Evolutionary conservation across 2,329 filamentous ascomycete species (phyloP).

Genomic region (Penicillium freii): DNA sequence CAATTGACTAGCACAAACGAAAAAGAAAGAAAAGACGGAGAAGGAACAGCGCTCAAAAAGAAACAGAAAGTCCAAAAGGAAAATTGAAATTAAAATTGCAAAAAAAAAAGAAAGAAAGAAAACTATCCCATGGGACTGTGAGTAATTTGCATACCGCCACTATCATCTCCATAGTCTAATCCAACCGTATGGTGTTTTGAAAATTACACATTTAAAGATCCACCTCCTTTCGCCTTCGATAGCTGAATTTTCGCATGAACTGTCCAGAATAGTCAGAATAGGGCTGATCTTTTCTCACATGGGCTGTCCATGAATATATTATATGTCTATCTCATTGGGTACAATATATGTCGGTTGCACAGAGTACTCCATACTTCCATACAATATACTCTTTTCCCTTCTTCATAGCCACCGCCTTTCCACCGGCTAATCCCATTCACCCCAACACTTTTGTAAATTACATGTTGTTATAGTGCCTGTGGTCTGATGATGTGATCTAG

Average conservation of each 20-base stretch:
- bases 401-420: not conserved
- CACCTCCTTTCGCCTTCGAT: not conserved
- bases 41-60: constrained; percentile 5
- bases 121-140: not conserved
- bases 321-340: not conserved
- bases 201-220: not conserved
- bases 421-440: not conserved
- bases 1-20: constrained; percentile 8
- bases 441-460: constrained; percentile 2
- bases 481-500: constrained; percentile 1
- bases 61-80: constrained; percentile 6
- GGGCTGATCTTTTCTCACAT: not conserved
- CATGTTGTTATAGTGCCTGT: not conserved
- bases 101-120: constrained; percentile 2
- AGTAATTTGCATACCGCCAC: constrained; percentile 19
- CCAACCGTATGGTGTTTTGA: not conserved
- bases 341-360: not conserved
- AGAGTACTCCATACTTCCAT: not conserved
- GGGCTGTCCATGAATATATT: too few species aligned
- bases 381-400: not conserved
- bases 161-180: not conserved
- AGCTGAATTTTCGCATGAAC: constrained; percentile 2
- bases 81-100: not conserved
- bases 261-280: not conserved
- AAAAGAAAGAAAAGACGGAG: constrained; percentile 7